phyloP scores from a whole-genome alignment of 2,329 filamentous ascomycete genomes.

The Nannizzia gypsea region DNA sequence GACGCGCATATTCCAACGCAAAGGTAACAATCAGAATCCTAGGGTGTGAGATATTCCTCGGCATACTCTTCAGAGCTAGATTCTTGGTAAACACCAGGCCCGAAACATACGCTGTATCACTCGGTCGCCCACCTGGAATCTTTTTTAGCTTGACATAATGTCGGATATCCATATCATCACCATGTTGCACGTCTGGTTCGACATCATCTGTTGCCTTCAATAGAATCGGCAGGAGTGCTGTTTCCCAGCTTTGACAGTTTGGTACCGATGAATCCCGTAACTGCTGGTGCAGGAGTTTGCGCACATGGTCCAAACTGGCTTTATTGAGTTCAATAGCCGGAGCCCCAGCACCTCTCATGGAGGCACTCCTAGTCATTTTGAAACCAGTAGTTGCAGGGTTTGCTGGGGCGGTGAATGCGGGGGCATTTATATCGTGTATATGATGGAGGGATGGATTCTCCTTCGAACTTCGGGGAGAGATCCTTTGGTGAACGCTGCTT shows the following conservation, averaged over 20 bases:
- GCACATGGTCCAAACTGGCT: slow-evolving; percentile 78
- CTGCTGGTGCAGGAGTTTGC: slow-evolving; percentile 70
- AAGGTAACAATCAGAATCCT: slow-evolving; percentile 90
- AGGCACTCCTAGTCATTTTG: slow-evolving; percentile 63
- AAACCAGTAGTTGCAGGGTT: slow-evolving; percentile 31
- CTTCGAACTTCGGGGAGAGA: slow-evolving; percentile 58
- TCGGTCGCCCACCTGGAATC: slow-evolving; percentile 77
- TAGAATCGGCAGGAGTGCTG: slow-evolving; percentile 77
- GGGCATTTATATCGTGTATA: slow-evolving; percentile 22
- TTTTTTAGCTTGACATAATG: slow-evolving; percentile 98
- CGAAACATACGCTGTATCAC: slow-evolving; percentile 91
- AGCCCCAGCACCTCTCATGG: slow-evolving; percentile 61
- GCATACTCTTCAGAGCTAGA: slow-evolving; percentile 90
- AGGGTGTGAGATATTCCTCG: slow-evolving; percentile 68
- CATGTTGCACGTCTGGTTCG: slow-evolving; percentile 76
- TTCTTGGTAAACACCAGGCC: slow-evolving; percentile 98
- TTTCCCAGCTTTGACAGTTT: slow-evolving; percentile 71
- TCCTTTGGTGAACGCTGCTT: slow-evolving; percentile 58
- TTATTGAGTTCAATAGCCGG: slow-evolving; percentile 75
- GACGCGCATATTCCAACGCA: slow-evolving; percentile 86
- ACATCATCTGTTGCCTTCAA: slow-evolving; percentile 88
- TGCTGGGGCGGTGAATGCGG: slow-evolving; percentile 38
- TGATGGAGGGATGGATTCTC: slow-evolving; percentile 34
- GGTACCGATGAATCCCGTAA: slow-evolving; percentile 64
- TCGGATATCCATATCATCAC: slow-evolving; percentile 92